Conservation (phyloP, 805 yeast species). For the Yamadazyma philogaea region DNA sequence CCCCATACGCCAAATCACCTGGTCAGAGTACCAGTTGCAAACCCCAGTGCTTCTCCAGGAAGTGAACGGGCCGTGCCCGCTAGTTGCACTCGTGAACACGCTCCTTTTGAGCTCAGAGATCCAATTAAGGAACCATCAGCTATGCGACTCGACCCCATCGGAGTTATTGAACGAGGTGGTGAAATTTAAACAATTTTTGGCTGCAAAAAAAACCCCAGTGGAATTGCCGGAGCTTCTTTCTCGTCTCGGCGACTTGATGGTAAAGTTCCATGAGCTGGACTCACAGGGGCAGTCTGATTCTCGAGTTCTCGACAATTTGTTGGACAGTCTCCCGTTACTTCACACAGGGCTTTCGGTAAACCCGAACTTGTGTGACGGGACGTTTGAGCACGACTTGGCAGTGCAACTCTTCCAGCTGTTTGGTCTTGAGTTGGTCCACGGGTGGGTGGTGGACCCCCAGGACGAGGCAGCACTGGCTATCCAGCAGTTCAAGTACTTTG, state of each 20-base stretch:
- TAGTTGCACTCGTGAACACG: constrained; percentile 73
- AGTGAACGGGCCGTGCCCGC: constrained; percentile 83
- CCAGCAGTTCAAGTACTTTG: constrained; percentile 29
- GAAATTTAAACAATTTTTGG: constrained; percentile 5
- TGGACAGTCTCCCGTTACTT: constrained; percentile 58
- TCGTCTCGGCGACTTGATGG: constrained; percentile 12
- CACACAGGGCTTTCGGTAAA: constrained; percentile 71
- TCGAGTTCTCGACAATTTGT: constrained; percentile 32
- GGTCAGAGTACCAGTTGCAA: constrained; percentile 35
- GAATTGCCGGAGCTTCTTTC: constrained; percentile 10
- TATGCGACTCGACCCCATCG: constrained; percentile 5
- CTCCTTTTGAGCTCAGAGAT: constrained; percentile 51
- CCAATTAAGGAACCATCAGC: constrained; percentile 9
- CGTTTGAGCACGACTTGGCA: constrained; percentile 50
- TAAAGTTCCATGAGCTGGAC: constrained; percentile 10
- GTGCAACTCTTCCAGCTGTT: constrained; percentile 56
- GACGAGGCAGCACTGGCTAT: neutral
- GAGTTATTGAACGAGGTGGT: constrained; percentile 4
- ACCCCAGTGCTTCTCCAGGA: constrained; percentile 72
- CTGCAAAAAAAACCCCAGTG: neutral
- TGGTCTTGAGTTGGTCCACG: constrained; percentile 68
- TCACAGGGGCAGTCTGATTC: neutral
- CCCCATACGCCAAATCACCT: constrained; percentile 25
- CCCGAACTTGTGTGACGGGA: constrained; percentile 56
- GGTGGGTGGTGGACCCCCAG: constrained; percentile 64